A percentile compares a stretch with the other conserved stretches of the same genome.
phyloP scores from a whole-genome alignment of 1,284 basidiomycete genomes.

The Trichosporon sp. region DNA sequence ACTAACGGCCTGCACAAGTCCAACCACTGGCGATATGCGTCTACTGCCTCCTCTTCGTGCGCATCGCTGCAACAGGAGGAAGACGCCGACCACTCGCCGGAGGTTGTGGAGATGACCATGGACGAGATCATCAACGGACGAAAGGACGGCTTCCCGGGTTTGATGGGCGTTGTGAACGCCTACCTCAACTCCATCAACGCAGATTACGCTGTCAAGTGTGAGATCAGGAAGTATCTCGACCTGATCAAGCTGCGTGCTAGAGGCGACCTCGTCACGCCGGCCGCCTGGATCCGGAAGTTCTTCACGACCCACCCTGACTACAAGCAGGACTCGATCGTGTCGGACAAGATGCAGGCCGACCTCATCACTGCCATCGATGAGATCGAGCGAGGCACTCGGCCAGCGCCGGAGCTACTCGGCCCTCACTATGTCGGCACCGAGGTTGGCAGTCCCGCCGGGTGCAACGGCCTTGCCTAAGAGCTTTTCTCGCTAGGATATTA shows the following conservation, averaged over 20 bases:
- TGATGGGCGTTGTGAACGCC: constrained; percentile 74
- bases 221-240: constrained; percentile 72
- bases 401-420: background rate
- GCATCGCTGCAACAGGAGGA: constrained; percentile 19
- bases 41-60: constrained; percentile 7
- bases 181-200: constrained; percentile 87
- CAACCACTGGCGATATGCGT: background rate
- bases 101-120: constrained; percentile 87
- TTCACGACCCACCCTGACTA: constrained; percentile 84
- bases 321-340: constrained; percentile 83
- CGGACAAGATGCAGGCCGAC: constrained; percentile 89
- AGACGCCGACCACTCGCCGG: constrained; percentile 49
- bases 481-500: background rate
- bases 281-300: constrained; percentile 89
- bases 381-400: constrained; percentile 51
- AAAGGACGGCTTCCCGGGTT: constrained; percentile 68
- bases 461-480: background rate
- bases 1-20: background rate
- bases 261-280: constrained; percentile 81
- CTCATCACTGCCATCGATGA: constrained; percentile 84
- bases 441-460: background rate
- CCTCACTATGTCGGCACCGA: background rate
- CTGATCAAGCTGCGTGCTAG: constrained; percentile 71
- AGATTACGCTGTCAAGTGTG: constrained; percentile 57
- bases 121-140: constrained; percentile 89